phyloP scores from a whole-genome alignment of 2,329 filamentous ascomycete genomes.

The Aspergillus sp. region DNA sequence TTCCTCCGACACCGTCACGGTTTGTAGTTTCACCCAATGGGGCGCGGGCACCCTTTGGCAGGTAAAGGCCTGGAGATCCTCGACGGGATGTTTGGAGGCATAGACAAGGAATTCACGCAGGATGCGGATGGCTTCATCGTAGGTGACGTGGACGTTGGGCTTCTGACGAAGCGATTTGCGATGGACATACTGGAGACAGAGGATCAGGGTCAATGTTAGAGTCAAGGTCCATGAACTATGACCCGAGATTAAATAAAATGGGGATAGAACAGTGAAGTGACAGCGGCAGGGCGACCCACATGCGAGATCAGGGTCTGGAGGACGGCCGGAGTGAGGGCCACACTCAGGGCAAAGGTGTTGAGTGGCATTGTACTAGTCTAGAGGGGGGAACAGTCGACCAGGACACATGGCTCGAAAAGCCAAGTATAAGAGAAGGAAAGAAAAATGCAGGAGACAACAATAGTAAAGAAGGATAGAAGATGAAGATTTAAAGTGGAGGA shows the following conservation, averaged over 20 bases:
- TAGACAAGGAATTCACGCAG: slow-evolving; percentile 84
- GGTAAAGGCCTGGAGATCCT: slow-evolving; percentile 91
- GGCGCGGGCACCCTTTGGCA: slow-evolving; percentile 88
- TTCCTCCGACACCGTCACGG: slow-evolving; percentile 65
- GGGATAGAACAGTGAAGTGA: background rate
- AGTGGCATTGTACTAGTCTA: slow-evolving; percentile 56
- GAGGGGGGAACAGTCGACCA: background rate
- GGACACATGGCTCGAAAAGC: background rate
- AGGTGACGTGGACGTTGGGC: slow-evolving; percentile 87
- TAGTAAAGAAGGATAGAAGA: background rate
- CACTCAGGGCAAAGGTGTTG: slow-evolving; percentile 77
- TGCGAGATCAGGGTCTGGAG: slow-evolving; percentile 85
- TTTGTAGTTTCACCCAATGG: slow-evolving; percentile 79
- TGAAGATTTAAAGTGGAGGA: no score
- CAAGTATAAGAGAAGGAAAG: background rate
- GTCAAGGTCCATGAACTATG: background rate
- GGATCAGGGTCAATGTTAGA: slow-evolving; percentile 13
- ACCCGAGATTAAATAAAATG: no score
- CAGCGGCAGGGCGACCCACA: slow-evolving; percentile 54
- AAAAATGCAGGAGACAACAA: background rate
- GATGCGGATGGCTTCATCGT: slow-evolving; percentile 87
- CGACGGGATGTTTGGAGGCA: slow-evolving; percentile 84
- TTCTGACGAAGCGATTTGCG: slow-evolving; percentile 73
- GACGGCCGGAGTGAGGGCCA: slow-evolving; percentile 84
- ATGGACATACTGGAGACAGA: slow-evolving; percentile 70